Conservation (phyloP, 768 basidiomycete genomes). For the Mycena vitilis region DNA sequence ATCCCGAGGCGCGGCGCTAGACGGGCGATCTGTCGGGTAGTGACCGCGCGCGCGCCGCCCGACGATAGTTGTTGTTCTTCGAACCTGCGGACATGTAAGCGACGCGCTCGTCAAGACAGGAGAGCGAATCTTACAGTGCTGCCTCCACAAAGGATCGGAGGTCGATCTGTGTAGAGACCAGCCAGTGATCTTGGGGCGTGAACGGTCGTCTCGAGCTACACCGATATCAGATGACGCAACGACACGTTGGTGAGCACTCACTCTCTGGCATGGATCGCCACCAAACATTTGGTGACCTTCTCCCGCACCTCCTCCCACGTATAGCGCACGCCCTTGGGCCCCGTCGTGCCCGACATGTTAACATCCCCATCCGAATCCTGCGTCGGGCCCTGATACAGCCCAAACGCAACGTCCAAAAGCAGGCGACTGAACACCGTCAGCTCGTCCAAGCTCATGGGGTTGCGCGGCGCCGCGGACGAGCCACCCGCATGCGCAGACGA, state of each 20-base stretch:
- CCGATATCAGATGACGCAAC: conserved; percentile 16
- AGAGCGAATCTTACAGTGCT: conserved; percentile 68
- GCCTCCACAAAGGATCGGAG: conserved; percentile 83
- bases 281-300: conserved; percentile 80
- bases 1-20: conserved; percentile 90
- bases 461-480: conserved; percentile 56
- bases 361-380: conserved; percentile 49
- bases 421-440: conserved; percentile 79
- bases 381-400: conserved; percentile 65
- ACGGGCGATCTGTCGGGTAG: conserved; percentile 78
- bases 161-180: conserved; percentile 64
- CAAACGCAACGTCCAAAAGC: conserved; percentile 86
- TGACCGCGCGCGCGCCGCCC: conserved; percentile 45
- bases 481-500: conserved; percentile 35
- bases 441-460: conserved; percentile 87
- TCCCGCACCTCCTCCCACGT: conserved; percentile 80
- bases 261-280: conserved; percentile 91
- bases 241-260: conserved; percentile 51
- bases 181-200: conserved; percentile 87
- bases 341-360: conserved; percentile 38
- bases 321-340: conserved; percentile 54
- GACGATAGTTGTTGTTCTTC: conserved; percentile 71
- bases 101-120: background rate
- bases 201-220: conserved; percentile 86
- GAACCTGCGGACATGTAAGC: conserved; percentile 52